A percentile compares a stretch with the other conserved stretches of the same genome.
Conservation (phyloP, 139 green algal genomes). For the Raphidocelis subcapitata region DNA sequence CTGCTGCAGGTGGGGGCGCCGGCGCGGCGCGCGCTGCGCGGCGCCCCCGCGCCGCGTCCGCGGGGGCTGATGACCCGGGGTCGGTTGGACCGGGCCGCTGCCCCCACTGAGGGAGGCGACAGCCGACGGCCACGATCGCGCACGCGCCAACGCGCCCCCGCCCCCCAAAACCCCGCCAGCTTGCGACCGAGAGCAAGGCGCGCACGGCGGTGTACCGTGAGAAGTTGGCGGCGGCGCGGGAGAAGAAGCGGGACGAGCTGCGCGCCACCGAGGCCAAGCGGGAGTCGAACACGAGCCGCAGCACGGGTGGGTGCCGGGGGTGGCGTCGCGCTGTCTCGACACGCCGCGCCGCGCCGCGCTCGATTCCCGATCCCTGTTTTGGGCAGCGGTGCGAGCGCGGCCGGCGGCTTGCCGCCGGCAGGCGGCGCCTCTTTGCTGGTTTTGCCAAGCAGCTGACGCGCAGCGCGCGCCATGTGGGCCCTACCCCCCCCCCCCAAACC, state of each 20-base stretch:
- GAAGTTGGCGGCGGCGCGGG: neutral
- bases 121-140: too few species aligned
- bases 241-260: slow-evolving; percentile 6
- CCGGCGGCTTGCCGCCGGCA: too few species aligned
- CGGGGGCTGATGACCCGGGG: neutral
- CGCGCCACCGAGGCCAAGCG: neutral
- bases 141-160: too few species aligned
- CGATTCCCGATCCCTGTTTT: too few species aligned
- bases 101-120: slow-evolving; percentile 5
- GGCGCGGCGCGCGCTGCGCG: neutral
- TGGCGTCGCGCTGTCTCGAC: too few species aligned
- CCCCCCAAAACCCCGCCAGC: neutral
- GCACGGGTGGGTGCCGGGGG: neutral
- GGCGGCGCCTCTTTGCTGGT: too few species aligned
- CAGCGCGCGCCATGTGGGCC: too few species aligned
- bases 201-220: slow-evolving; percentile 9
- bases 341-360: too few species aligned
- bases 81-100: slow-evolving; percentile 5
- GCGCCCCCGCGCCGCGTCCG: neutral
- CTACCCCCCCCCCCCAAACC: too few species aligned
- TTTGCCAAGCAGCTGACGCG: too few species aligned
- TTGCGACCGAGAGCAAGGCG: slow-evolving; percentile 1
- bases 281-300: slow-evolving; percentile 9
- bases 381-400: too few species aligned
- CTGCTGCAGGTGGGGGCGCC: slow-evolving; percentile 4